phyloP scores from a whole-genome alignment of 2,329 filamentous ascomycete genomes.

The Trichoderma hamatum region DNA sequence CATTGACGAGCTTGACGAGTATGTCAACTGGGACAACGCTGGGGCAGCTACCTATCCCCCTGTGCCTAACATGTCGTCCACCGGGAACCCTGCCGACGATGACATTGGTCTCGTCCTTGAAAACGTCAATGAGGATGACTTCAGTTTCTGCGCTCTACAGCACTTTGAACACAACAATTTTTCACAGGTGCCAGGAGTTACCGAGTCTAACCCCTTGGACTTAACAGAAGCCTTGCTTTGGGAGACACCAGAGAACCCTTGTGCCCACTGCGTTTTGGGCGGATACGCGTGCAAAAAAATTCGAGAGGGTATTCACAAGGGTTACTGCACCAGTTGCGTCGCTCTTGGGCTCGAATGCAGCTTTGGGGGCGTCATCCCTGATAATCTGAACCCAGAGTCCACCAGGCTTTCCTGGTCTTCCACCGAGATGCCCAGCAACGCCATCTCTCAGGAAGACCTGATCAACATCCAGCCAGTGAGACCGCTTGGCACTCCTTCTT shows the following conservation, averaged over 20 bases:
- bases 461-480: conserved; percentile 33
- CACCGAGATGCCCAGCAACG: conserved; percentile 46
- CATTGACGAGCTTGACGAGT: conserved; percentile 61
- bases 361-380: conserved; percentile 47
- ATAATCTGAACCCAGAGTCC: conserved; percentile 40
- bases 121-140: conserved; percentile 61
- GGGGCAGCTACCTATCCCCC: conserved; percentile 43
- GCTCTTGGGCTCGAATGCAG: conserved; percentile 62
- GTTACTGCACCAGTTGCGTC: conserved; percentile 65
- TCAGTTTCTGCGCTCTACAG: conserved; percentile 61
- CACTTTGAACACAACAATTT: conserved; percentile 52
- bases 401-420: conserved; percentile 44
- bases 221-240: conserved; percentile 33
- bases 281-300: conserved; percentile 64
- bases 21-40: conserved; percentile 64
- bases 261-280: conserved; percentile 54
- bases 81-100: conserved; percentile 38
- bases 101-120: conserved; percentile 59
- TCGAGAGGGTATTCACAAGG: conserved; percentile 60
- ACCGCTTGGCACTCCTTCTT: conserved; percentile 35
- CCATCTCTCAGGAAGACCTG: conserved; percentile 37
- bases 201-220: conserved; percentile 2
- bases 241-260: conserved; percentile 53
- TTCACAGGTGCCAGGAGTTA: not conserved
- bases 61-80: conserved; percentile 43